Conservation (phyloP, 2,329 filamentous ascomycete species). For the Aureobasidium sp. region DNA sequence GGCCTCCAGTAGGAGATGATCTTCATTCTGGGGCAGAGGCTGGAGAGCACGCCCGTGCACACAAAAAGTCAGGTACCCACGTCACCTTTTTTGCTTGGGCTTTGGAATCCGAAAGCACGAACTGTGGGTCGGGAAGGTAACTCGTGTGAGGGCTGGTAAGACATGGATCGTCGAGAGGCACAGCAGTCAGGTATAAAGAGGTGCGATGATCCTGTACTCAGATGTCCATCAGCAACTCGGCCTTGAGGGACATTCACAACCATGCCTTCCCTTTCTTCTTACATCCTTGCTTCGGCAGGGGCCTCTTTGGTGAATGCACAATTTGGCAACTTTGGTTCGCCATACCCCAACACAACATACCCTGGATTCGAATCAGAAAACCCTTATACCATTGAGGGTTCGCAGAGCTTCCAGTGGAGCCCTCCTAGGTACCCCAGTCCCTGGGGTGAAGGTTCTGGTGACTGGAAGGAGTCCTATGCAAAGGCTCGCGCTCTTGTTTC, state of each 20-base stretch:
- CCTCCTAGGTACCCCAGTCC: constrained; percentile 24
- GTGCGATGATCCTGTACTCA: not conserved
- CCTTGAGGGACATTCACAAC: not conserved
- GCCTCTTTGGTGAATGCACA: constrained; percentile 16
- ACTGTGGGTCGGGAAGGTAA: not conserved
- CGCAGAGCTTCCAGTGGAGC: constrained; percentile 21
- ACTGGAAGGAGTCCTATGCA: constrained; percentile 27
- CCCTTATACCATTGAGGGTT: constrained; percentile 22
- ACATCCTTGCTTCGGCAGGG: constrained; percentile 14
- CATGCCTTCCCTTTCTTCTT: constrained; percentile 12
- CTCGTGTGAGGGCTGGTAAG: not conserved
- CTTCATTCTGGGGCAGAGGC: constrained; percentile 9
- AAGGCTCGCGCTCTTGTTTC: constrained; percentile 27
- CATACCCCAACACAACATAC: constrained; percentile 24
- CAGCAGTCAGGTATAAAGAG: not conserved
- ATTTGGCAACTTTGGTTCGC: constrained; percentile 18
- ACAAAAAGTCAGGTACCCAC: constrained; percentile 8
- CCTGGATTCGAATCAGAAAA: constrained; percentile 22
- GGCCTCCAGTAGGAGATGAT: constrained; percentile 14
- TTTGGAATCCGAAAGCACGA: not conserved
- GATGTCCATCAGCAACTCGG: not conserved
- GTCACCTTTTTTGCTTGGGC: constrained; percentile 6
- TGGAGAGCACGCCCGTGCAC: constrained; percentile 1
- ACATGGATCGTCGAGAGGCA: not conserved
- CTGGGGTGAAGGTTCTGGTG: constrained; percentile 22